phyloP scores from a whole-genome alignment of 495 filamentous ascomycete genomes.

The Opeltia flavorubescens region DNA sequence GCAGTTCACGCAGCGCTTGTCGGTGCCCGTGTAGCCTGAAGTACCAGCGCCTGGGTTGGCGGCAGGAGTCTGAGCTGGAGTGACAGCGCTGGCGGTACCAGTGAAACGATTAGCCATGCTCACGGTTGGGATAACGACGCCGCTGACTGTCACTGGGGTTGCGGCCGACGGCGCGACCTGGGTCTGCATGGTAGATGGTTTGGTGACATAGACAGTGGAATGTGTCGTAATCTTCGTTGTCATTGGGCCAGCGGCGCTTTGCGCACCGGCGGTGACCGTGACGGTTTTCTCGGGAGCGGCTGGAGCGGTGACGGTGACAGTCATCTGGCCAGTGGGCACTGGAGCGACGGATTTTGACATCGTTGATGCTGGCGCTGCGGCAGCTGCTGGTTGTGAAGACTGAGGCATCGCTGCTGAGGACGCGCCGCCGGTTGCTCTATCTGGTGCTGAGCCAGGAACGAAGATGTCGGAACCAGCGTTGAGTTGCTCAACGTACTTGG shows the following conservation, averaged over 20 bases:
- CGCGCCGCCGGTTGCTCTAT: neutral
- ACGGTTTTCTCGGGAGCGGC: neutral
- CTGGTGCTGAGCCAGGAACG: neutral
- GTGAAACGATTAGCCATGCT: neutral
- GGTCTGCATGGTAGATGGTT: neutral
- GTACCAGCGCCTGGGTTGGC: neutral
- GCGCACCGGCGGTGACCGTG: neutral
- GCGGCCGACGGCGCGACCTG: neutral
- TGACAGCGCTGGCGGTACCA: slow-evolving; percentile 1
- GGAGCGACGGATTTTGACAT: neutral
- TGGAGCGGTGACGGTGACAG: slow-evolving; percentile 3
- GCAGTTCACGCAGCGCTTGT: slow-evolving; percentile 1
- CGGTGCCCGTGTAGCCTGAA: neutral
- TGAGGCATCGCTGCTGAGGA: neutral
- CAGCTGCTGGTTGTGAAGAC: neutral
- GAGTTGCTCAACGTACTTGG: slow-evolving; percentile 4
- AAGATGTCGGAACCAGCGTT: neutral
- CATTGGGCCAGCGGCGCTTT: neutral
- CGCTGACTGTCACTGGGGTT: neutral
- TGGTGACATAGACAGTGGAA: neutral
- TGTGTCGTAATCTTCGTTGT: neutral
- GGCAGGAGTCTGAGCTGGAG: neutral
- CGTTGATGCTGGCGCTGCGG: neutral
- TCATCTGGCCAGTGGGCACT: neutral
- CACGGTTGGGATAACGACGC: neutral